Evolutionary conservation across 2,329 filamentous ascomycete genomes (phyloP).

Genomic region (Pestalotiopsis sp.): DNA sequence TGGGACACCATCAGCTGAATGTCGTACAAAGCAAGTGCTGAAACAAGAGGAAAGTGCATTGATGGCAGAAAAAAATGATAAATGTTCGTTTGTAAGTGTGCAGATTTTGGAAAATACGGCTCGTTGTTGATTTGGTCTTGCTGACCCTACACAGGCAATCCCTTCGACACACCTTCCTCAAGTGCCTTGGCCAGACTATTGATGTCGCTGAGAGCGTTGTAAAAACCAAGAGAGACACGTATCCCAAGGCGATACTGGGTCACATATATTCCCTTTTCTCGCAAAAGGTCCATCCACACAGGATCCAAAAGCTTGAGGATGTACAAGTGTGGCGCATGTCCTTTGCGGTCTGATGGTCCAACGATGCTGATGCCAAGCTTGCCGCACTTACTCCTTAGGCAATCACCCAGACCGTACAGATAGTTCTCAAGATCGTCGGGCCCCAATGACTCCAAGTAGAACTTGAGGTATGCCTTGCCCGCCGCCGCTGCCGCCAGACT

Average conservation of each 20-base stretch:
- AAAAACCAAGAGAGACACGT: neutral
- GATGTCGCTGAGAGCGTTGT: neutral
- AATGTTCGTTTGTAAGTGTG: no score
- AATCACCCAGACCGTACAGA: slow-evolving; percentile 26
- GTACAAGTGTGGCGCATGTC: slow-evolving; percentile 32
- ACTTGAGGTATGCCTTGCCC: slow-evolving; percentile 25
- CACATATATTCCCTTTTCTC: neutral
- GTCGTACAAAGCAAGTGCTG: neutral
- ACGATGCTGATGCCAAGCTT: slow-evolving; percentile 24
- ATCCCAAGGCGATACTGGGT: neutral
- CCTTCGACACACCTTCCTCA: neutral
- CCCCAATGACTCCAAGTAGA: slow-evolving; percentile 29
- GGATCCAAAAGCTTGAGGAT: slow-evolving; percentile 23
- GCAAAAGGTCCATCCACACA: neutral
- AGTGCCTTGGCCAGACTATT: neutral
- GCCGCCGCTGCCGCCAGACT: slow-evolving; percentile 26
- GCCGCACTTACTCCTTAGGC: slow-evolving; percentile 20
- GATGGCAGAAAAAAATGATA: no score
- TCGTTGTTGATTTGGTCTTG: no score
- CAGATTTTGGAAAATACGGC: no score
- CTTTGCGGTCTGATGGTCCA: slow-evolving; percentile 20
- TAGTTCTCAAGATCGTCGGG: slow-evolving; percentile 27
- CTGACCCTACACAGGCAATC: neutral
- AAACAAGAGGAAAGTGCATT: neutral
- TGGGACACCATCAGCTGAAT: neutral